These are phyloP conservation scores for Penicillium sp. DNA, from an alignment of 2,329 filamentous ascomycete species.

Conservation along the genomic window DNA sequence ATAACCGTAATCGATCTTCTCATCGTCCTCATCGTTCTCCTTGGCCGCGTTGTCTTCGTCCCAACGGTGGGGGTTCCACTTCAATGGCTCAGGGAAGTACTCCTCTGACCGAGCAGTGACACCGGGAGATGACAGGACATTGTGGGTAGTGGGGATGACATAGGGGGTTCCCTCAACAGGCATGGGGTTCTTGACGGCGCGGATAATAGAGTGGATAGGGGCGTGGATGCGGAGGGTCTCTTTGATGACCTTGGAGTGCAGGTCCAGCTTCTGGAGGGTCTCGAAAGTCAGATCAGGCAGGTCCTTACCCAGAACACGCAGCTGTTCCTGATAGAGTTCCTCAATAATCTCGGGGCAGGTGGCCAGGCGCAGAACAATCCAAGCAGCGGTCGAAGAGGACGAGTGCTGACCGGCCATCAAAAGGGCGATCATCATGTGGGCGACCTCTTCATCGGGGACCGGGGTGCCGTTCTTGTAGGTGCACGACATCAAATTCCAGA, in stretches of 20 bases:
- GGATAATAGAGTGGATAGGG: conserved; percentile 93
- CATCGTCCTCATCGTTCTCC: conserved; percentile 57
- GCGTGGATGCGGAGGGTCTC: conserved; percentile 90
- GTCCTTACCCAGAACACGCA: conserved; percentile 70
- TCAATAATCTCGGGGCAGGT: conserved; percentile 78
- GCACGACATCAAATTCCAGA: conserved; percentile 86
- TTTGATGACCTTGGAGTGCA: conserved; percentile 84
- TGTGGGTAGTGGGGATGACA: conserved; percentile 78
- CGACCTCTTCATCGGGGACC: conserved; percentile 82
- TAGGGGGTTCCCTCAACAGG: conserved; percentile 79
- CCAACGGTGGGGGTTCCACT: conserved; percentile 94
- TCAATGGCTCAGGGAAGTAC: conserved; percentile 79
- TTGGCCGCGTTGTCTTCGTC: conserved; percentile 59
- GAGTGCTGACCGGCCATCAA: conserved; percentile 93
- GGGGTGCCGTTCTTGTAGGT: conserved; percentile 79
- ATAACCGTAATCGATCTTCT: conserved; percentile 91
- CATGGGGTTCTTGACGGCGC: conserved; percentile 87
- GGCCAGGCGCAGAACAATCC: conserved; percentile 82
- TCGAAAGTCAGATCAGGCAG: conserved; percentile 77
- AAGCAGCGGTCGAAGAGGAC: conserved; percentile 79
- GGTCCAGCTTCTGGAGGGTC: conserved; percentile 73
- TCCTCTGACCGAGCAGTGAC: conserved; percentile 72
- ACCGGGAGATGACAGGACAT: conserved; percentile 81
- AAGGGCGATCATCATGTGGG: conserved; percentile 92
- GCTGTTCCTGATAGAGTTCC: conserved; percentile 82